phyloP scores from a whole-genome alignment of 1,139 yeast genomes.

The Protomyces inundatus region DNA sequence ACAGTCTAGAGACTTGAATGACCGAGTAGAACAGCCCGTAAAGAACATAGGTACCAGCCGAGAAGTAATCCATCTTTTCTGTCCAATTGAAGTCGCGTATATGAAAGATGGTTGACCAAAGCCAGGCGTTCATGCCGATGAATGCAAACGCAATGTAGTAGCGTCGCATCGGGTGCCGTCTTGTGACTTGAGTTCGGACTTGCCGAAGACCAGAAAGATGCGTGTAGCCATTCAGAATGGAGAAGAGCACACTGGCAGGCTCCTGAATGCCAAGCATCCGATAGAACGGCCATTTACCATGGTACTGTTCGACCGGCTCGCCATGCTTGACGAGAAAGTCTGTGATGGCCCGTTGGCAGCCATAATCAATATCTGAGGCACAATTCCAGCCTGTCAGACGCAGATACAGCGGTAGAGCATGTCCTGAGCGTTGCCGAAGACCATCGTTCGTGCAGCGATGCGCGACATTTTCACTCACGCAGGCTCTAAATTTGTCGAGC shows the following conservation, averaged over 20 bases:
- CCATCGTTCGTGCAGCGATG: slow-evolving; percentile 8
- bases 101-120: slow-evolving; percentile 78
- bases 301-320: slow-evolving; percentile 69
- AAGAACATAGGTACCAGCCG: slow-evolving; percentile 84
- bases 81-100: slow-evolving; percentile 73
- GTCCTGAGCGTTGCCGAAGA: not conserved
- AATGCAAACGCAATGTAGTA: slow-evolving; percentile 49
- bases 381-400: slow-evolving; percentile 69
- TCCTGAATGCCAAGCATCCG: slow-evolving; percentile 78
- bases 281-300: slow-evolving; percentile 94
- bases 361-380: slow-evolving; percentile 78
- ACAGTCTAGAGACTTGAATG: slow-evolving; percentile 55
- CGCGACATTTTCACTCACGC: slow-evolving; percentile 6
- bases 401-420: slow-evolving; percentile 44
- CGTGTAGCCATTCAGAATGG: slow-evolving; percentile 71
- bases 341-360: slow-evolving; percentile 76
- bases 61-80: slow-evolving; percentile 82
- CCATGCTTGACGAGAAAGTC: slow-evolving; percentile 45
- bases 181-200: slow-evolving; percentile 31
- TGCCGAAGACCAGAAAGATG: slow-evolving; percentile 55
- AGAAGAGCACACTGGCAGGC: slow-evolving; percentile 71
- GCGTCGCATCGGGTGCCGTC: slow-evolving; percentile 39
- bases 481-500: slow-evolving; percentile 10
- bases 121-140: slow-evolving; percentile 83
- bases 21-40: slow-evolving; percentile 67